These are phyloP conservation scores for Corchorus capsularis DNA, from an alignment of 345 rosid genomes.

Conservation along the genomic window DNA sequence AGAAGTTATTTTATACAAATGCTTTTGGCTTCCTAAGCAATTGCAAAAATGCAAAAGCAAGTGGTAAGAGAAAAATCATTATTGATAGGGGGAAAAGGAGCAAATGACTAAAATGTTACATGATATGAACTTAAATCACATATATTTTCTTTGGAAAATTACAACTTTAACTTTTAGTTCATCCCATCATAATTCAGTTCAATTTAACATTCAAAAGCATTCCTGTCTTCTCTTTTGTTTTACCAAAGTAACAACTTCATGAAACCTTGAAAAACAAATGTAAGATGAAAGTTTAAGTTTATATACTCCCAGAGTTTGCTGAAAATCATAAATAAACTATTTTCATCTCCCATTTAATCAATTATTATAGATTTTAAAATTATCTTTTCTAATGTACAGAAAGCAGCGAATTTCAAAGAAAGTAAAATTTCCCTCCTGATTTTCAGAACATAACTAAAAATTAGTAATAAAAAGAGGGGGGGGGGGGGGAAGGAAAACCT, in stretches of 20 bases:
- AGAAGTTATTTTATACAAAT: background rate
- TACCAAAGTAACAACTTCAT: background rate
- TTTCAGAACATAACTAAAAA: background rate
- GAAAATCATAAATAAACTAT: background rate
- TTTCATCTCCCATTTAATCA: background rate
- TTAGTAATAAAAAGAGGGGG: no score
- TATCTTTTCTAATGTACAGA: background rate
- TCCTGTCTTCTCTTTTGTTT: background rate
- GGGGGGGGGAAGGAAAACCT: slow-evolving; percentile 48
- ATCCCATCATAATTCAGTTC: background rate
- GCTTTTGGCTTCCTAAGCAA: background rate
- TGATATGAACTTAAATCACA: background rate
- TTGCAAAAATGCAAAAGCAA: background rate
- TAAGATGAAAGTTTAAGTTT: background rate
- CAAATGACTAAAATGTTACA: background rate
- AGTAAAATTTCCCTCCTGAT: background rate
- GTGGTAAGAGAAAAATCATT: background rate
- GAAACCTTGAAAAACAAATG: background rate
- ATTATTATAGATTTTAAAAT: background rate
- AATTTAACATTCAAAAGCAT: background rate
- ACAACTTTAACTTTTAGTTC: background rate
- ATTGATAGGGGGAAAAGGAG: background rate
- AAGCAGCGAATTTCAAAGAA: background rate
- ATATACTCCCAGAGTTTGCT: background rate
- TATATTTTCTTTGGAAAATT: background rate